phyloP scores from a whole-genome alignment of 1,139 yeast genomes.

The Nadsonia starkeyi-henricii region DNA sequence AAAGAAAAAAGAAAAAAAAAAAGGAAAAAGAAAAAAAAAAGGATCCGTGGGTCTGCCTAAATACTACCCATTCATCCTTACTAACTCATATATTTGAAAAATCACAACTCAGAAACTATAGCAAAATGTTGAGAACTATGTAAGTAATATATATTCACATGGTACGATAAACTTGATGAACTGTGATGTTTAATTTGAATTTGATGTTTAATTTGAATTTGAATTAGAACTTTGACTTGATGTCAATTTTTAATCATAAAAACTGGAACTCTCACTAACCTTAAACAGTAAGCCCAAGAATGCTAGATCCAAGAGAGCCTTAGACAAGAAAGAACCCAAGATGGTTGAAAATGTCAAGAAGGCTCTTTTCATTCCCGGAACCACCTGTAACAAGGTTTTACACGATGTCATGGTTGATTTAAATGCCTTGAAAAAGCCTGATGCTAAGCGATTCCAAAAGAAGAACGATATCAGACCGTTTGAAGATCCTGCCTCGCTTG shows the following conservation, averaged over 20 bases:
- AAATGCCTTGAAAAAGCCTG: slow-evolving; percentile 85
- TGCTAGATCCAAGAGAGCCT: slow-evolving; percentile 90
- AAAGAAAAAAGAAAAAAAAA: background rate
- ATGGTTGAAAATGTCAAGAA: slow-evolving; percentile 78
- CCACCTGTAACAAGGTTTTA: slow-evolving; percentile 60
- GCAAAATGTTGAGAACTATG: background rate
- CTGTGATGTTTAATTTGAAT: no score
- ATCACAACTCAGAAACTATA: background rate
- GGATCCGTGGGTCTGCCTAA: background rate
- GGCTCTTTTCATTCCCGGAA: slow-evolving; percentile 86
- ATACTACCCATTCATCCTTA: background rate
- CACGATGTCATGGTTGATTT: slow-evolving; percentile 88
- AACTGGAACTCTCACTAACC: no score
- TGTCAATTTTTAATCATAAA: no score
- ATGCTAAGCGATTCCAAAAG: slow-evolving; percentile 69
- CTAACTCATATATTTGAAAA: background rate
- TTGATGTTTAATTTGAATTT: no score
- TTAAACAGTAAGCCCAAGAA: slow-evolving; percentile 57
- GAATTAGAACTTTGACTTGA: no score
- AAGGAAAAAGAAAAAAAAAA: background rate
- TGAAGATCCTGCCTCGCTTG: slow-evolving; percentile 78
- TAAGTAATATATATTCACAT: background rate
- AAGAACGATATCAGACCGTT: slow-evolving; percentile 87
- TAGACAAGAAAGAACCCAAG: slow-evolving; percentile 81
- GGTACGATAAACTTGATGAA: no score